Base-by-base conservation (phyloP, 345 rosid species). In the Lepidium didymum region DNA sequence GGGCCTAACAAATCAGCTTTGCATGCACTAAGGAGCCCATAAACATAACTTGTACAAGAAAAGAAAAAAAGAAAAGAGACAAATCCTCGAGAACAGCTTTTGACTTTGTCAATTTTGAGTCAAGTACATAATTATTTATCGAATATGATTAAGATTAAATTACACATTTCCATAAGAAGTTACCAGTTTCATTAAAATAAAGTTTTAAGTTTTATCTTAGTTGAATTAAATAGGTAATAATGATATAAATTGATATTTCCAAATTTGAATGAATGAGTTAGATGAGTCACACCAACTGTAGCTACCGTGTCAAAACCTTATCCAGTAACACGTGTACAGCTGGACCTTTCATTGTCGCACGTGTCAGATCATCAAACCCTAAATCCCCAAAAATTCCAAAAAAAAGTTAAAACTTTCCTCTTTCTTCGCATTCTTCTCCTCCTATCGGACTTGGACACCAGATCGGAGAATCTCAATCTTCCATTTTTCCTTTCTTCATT, bases 321-420 rank as follows among this genome's bases (percentile, higher is more conserved):
- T 77, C 91, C 91, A 84, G 75, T 78, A 64, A 68, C 61, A 75
- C 83, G 56, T 67, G 59, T 83, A 81, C 96, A 87, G 81, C 91
- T 91, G 93, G 88, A 82, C 12, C 49, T 69, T 81, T 75, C 77
- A 2, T 54, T 37, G 54, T 80, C 78, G 83, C 83, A 85, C 90
- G 95, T 88, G 90, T 87, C 82, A 72, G 61, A 77, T 63, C 76
- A 56, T 6, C 42, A 72, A 88, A 81, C 93, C 97, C 91, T 84
- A 84, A 81, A 79, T 72, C 74, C 73, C 70, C 66, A 70, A 53
- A 69, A 56, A 25, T 38, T 50, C 18, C 14, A 6, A 40, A 36
- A 41, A 10, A 15, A 55, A 45, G 56, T 27, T 37, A 58, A 69
- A 74, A 31, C 53, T 49, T 64, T 68, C 38, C 63, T 65, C 75